Evolutionary conservation across 2,329 filamentous ascomycete species (phyloP), one percentile per base, ranked within the genome.

Genomic region (Tolypocladium guangdongense): DNA sequence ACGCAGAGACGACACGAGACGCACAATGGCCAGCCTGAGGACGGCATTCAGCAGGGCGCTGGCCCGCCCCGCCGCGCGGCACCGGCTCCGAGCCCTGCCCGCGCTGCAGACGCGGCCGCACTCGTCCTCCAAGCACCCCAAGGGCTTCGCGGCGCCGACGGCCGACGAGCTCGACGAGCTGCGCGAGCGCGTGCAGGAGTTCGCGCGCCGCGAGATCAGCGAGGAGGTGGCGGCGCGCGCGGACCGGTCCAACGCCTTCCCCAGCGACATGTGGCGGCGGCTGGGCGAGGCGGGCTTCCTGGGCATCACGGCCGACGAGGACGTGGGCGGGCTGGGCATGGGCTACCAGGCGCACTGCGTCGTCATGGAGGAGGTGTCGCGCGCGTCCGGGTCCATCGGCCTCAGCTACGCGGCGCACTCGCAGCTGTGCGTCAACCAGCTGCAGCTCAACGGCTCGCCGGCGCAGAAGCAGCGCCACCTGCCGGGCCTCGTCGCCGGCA

Each of bases 271-370:
- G 86, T 99, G 93, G 93, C 77, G 79, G 68, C 96, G 96, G 73
- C 77, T 99, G 50, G 93, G 93, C 57, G 87, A 90, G 59, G 93
- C 93, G 36, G 93, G 88, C 7, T 87, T 97, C 61, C 79, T 97
- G 32, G 93, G 93, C 55, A 88, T 96, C 63, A 97, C 93, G 10
- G 93, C 90, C 20, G 89, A 96, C 64, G 90, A 96, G 71, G 86
- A 90, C 53, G 90, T 93, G 51, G 93, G 93, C 38, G 93, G 92
- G 2, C 71, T 97, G 47, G 88, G 78, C 1, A 86, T 97, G 83
- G 93, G 93, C 12, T 99, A 97, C 71, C 92, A 97, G 74, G 92
- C 93, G 46, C 93, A 99, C 72, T 95, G 90, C 66, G 77, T 96
- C 7, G 90, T 96, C 47, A 87, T 97, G 83, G 93, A 99, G 72